Evolutionary conservation across 2,329 filamentous ascomycete genomes (phyloP).

Genomic region (Hymenoscyphus albidus): DNA sequence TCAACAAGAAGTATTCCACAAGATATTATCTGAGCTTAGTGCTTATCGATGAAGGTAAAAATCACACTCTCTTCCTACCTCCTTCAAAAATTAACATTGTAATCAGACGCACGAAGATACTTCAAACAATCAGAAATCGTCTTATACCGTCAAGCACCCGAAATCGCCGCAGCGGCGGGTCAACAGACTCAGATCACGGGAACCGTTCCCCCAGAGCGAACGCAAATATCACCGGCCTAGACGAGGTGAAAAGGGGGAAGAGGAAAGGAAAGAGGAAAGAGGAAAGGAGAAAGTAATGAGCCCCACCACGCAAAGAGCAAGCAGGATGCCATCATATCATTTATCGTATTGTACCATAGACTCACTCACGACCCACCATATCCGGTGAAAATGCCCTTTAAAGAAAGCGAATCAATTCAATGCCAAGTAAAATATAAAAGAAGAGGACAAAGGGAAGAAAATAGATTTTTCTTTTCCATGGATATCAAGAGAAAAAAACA

Average conservation of each 20-base stretch:
- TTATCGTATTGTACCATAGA: conserved; percentile 28
- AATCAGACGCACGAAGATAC: conserved; percentile 86
- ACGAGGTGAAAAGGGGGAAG: not conserved
- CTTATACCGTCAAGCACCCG: conserved; percentile 77
- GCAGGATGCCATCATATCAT: conserved; percentile 9
- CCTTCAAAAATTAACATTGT: conserved; percentile 12
- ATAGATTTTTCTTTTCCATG: not conserved
- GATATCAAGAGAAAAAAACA: conserved; percentile 6
- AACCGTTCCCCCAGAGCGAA: conserved; percentile 33
- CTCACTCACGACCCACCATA: conserved; percentile 1
- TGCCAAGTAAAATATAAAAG: conserved; percentile 9
- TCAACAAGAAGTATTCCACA: conserved; percentile 99
- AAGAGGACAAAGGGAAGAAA: not conserved
- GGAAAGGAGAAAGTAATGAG: conserved; percentile 11
- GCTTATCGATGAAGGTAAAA: conserved; percentile 82
- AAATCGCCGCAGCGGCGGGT: conserved; percentile 40
- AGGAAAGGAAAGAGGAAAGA: not conserved
- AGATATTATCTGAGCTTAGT: conserved; percentile 96
- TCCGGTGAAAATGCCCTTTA: not conserved
- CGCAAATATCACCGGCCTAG: conserved; percentile 21
- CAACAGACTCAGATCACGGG: conserved; percentile 36
- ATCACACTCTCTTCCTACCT: not conserved
- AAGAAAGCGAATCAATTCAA: conserved; percentile 8
- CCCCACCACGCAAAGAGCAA: conserved; percentile 1
- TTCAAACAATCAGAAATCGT: conserved; percentile 99